Evolutionary conservation across 768 basidiomycete genomes (phyloP).

Genomic region (Lactarius tabidus): DNA sequence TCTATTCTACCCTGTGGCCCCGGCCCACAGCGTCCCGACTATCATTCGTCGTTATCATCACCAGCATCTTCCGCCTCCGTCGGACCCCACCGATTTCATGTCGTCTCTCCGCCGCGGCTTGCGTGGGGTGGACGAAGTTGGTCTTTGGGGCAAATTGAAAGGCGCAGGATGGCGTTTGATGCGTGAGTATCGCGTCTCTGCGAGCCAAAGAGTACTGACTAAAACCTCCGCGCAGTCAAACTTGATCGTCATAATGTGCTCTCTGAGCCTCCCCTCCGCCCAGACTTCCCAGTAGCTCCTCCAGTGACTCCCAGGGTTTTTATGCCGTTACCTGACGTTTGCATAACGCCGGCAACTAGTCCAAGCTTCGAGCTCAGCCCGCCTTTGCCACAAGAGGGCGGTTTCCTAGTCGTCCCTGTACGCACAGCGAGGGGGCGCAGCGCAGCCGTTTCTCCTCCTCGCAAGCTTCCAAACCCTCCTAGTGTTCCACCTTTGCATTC

Average conservation of each 20-base stretch:
- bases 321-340: conserved; percentile 1
- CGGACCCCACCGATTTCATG: conserved; percentile 1
- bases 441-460: neutral
- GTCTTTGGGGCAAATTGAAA: conserved; percentile 14
- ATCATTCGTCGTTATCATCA: conserved; percentile 1
- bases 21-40: neutral
- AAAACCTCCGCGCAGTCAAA: conserved; percentile 1
- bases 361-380: conserved; percentile 4
- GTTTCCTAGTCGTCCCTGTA: conserved; percentile 10
- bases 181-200: neutral
- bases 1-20: neutral
- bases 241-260: neutral
- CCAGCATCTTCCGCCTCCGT: conserved; percentile 4
- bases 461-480: conserved; percentile 15
- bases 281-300: conserved; percentile 17
- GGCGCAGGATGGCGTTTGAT: conserved; percentile 9
- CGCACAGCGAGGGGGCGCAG: neutral
- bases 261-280: neutral
- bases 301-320: neutral
- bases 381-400: neutral
- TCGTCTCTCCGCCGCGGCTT: conserved; percentile 3
- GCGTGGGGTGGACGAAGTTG: neutral
- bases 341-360: neutral
- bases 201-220: neutral
- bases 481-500: neutral